phyloP scores from a whole-genome alignment of 768 basidiomycete genomes.

The Amanita inopinata region DNA sequence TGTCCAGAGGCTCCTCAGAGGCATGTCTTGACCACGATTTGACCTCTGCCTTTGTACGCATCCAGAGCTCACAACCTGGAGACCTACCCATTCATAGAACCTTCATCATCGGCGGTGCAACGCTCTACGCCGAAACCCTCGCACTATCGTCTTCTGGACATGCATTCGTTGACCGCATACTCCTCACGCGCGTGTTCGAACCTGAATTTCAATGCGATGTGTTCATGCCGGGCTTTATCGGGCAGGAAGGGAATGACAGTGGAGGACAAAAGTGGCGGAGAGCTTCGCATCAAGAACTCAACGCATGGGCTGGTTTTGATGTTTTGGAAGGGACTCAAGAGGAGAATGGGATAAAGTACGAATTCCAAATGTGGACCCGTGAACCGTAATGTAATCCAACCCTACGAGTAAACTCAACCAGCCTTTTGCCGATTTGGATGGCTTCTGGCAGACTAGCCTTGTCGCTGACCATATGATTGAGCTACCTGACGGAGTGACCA shows the following conservation, averaged over 20 bases:
- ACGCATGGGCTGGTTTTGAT: conserved; percentile 72
- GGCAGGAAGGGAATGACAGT: too few relatives aligned
- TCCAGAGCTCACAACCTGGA: conserved; percentile 18
- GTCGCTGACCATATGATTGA: too few relatives aligned
- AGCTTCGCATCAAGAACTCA: conserved; percentile 52
- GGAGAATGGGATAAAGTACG: conserved; percentile 79
- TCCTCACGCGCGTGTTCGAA: conserved; percentile 74
- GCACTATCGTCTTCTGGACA: conserved; percentile 23
- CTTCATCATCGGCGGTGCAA: conserved; percentile 92
- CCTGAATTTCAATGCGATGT: conserved; percentile 82
- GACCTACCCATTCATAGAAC: conserved; percentile 38
- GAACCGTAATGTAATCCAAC: conserved; percentile 10
- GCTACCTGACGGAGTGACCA: too few relatives aligned
- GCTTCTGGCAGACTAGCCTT: conserved; percentile 36
- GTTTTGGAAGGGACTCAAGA: conserved; percentile 68
- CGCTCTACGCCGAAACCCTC: conserved; percentile 68
- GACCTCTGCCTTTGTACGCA: conserved; percentile 28
- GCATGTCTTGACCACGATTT: conserved; percentile 31
- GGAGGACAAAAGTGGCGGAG: conserved; percentile 46
- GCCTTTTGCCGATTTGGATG: too few relatives aligned
- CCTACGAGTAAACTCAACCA: too few relatives aligned
- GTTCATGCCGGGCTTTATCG: conserved; percentile 69
- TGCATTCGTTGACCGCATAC: conserved; percentile 61
- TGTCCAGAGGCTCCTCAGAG: conserved; percentile 17
- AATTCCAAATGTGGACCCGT: conserved; percentile 93